These are phyloP conservation scores for Miscanthus lutarioriparius DNA, from an alignment of 176 grass and related monocot genomes.

Conservation along the genomic window DNA sequence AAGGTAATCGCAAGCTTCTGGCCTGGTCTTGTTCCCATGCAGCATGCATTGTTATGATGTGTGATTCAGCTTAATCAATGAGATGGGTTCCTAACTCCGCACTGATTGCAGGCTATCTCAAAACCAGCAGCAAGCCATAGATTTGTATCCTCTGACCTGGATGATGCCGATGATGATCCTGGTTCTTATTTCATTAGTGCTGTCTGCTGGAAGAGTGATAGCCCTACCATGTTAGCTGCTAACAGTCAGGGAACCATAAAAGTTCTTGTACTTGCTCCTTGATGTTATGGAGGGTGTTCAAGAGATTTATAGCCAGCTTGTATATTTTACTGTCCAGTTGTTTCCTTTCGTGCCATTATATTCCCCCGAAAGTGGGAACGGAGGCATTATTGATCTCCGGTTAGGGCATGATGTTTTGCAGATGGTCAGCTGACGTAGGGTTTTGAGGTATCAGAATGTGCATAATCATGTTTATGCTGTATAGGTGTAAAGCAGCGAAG, in stretches of 20 bases:
- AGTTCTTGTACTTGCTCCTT: conserved; percentile 90
- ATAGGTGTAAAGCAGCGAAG: conserved; percentile 34
- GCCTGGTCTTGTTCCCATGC: neutral
- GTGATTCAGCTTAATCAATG: neutral
- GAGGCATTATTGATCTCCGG: conserved; percentile 29
- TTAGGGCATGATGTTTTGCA: conserved; percentile 41
- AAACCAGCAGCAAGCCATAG: conserved; percentile 86
- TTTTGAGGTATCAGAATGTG: conserved; percentile 36
- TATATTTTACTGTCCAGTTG: conserved; percentile 27
- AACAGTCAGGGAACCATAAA: conserved; percentile 99
- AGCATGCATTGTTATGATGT: conserved; percentile 12
- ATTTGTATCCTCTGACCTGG: conserved; percentile 78
- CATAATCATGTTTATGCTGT: conserved; percentile 35
- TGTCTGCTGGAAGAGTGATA: conserved; percentile 99
- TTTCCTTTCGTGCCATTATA: conserved; percentile 28
- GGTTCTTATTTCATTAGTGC: conserved; percentile 97
- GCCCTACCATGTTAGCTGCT: conserved; percentile 91
- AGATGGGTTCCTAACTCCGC: conserved; percentile 1
- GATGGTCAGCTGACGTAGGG: conserved; percentile 44
- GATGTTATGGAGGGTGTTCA: conserved; percentile 26
- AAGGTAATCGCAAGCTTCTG: conserved; percentile 65
- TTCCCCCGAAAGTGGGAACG: conserved; percentile 35
- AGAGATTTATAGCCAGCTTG: conserved; percentile 26
- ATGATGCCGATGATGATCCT: conserved; percentile 77
- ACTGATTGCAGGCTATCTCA: conserved; percentile 73